Conservation (phyloP, 2,329 filamentous ascomycete species). For the Tolypocladium amazonense region DNA sequence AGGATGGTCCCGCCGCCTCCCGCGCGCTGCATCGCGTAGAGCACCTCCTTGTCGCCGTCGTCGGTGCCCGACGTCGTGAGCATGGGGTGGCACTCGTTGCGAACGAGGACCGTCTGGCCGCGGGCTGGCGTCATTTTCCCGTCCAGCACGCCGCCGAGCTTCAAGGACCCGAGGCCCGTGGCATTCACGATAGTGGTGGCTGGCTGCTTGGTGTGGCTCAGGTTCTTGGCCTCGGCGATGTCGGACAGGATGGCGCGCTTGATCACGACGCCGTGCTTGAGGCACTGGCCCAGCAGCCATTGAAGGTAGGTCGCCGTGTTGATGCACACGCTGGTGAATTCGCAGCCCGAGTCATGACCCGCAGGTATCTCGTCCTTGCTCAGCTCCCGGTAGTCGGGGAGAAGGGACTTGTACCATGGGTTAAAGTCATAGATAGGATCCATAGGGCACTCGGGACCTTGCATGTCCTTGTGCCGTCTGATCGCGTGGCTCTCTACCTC, state of each 20-base stretch:
- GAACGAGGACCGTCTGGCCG: conserved; percentile 74
- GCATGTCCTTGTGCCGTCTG: conserved; percentile 52
- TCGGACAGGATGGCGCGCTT: conserved; percentile 56
- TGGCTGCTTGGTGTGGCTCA: conserved; percentile 39
- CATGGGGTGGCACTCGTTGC: conserved; percentile 69
- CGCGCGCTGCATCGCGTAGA: conserved; percentile 77
- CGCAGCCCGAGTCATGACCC: conserved; percentile 60
- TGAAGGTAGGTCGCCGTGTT: conserved; percentile 83
- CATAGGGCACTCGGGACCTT: conserved; percentile 28
- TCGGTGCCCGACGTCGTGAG: conserved; percentile 59
- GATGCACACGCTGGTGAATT: conserved; percentile 81
- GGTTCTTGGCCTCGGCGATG: conserved; percentile 52
- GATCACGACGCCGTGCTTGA: conserved; percentile 59
- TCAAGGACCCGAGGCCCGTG: conserved; percentile 65
- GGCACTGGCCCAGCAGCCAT: conserved; percentile 73
- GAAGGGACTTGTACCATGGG: conserved; percentile 65
- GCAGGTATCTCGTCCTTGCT: conserved; percentile 45
- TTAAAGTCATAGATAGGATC: conserved; percentile 53
- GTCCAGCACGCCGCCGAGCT: conserved; percentile 75
- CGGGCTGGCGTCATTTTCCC: conserved; percentile 61
- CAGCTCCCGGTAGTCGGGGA: conserved; percentile 60
- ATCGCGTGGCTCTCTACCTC: conserved; percentile 35
- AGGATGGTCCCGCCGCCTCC: conserved; percentile 72
- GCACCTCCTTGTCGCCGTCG: conserved; percentile 59
- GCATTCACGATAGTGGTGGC: conserved; percentile 73